Evolutionary conservation across 1,139 yeast species (phyloP), one percentile per base, ranked within the genome.

Genomic region (Diutina siamensis): DNA sequence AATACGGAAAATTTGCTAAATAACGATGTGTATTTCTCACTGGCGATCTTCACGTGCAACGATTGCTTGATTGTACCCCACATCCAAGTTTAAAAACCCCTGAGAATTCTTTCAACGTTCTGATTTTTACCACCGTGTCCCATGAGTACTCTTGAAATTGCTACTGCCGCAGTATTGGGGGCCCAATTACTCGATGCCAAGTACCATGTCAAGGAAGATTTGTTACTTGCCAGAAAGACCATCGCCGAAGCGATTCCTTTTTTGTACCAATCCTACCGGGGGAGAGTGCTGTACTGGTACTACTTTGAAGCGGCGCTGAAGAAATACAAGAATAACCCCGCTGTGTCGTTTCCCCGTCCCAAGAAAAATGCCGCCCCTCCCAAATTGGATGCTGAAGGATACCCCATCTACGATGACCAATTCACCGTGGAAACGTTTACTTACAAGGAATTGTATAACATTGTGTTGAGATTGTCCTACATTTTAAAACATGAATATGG

Each of bases 281-380:
- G 76, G 17, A 68, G 65, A 50, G 78, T 80, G 46, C 80, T 80
- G 55, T 77, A 70, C 55, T 83, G 89, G 87, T 80, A 82, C 57
- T 54, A 64, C 25, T 78, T 83, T 53, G 88, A 80, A 53, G 56
- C 64, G 36, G 61, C 74, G 8, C 87, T 69, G 2, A 50, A 56
- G 33, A 62, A 64, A 49, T 57, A 73, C 52, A 81, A 86, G n/a
- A 60, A 77, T 50, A 67, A 67, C 44, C 55, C 61, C 20, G 88
- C 87, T 1, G 62, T 86, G 36, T 65, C 75, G 4, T 85, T 79
- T 57, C 82, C 92, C 3, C 68, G 77, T 51, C 87, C 86, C 49
- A 58, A 56, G 45, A 54, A 53, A 45, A 57, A 63, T 49, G 60
- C 33, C 4, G 25, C 35, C 3, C 20, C 28, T 13, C 61, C 13